Conservation (phyloP, 345 rosid genomes). For the rapeseed (Brassica napus) region Da-Ae NC_063443.1:17476001-17476500, state of each 20-base stretch:
- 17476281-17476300: slow-evolving; percentile 60
- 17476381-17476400: slow-evolving; percentile 76
- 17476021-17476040: slow-evolving; percentile 90
- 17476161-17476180: slow-evolving; percentile 78
- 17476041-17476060: slow-evolving; percentile 98
- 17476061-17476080: slow-evolving; percentile 96
- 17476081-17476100: slow-evolving; percentile 87
- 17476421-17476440: slow-evolving; percentile 80
- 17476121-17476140: slow-evolving; percentile 97
- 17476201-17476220: slow-evolving; percentile 13
- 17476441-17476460: slow-evolving; percentile 69
- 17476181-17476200: slow-evolving; percentile 66
- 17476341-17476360: slow-evolving; percentile 92
- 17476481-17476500: slow-evolving; percentile 64
- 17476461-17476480: slow-evolving; percentile 70
- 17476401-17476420: slow-evolving; percentile 63
- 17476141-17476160: slow-evolving; percentile 69
- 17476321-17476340: slow-evolving; percentile 72
- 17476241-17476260: slow-evolving; percentile 62
- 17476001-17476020: slow-evolving; percentile 99
- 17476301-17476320: slow-evolving; percentile 82
- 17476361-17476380: slow-evolving; percentile 71
- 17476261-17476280: slow-evolving; percentile 51
- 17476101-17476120: slow-evolving; percentile 92
- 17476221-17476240: slow-evolving; percentile 52